A percentile compares a stretch with the other conserved stretches of the same genome.
Conservation (phyloP, 441 rosid species). For the Iberis amara region DNA sequence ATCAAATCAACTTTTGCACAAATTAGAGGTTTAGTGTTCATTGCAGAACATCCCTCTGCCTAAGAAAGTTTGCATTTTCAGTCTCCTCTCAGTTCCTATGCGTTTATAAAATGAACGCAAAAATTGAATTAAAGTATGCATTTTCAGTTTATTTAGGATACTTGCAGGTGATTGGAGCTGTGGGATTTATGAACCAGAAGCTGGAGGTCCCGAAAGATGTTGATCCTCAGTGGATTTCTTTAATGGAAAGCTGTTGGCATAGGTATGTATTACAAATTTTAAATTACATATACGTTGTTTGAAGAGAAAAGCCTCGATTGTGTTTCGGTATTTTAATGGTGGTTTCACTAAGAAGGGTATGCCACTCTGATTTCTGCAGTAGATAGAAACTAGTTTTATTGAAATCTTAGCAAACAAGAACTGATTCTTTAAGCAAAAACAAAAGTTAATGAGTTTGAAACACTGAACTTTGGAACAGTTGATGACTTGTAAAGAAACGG, state of each 20-base stretch:
- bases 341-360: no score
- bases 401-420: neutral
- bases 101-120: neutral
- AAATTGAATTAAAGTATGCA: constrained; percentile 23
- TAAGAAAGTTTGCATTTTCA: neutral
- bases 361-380: neutral
- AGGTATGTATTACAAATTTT: no score
- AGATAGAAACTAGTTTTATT: neutral
- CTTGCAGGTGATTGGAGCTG: constrained; percentile 90
- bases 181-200: constrained; percentile 87
- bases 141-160: constrained; percentile 30
- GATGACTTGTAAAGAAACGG: no score
- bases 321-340: no score
- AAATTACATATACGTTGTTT: neutral
- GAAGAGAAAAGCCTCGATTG: neutral
- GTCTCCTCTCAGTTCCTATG: neutral
- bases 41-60: neutral
- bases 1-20: constrained; percentile 1
- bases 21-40: neutral
- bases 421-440: neutral
- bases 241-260: constrained; percentile 89
- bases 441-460: no score
- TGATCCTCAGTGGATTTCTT: constrained; percentile 75
- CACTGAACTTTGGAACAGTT: no score
- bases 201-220: constrained; percentile 72